Evolutionary conservation across 345 rosid genomes (phyloP).

Genomic region (Lepidium sativum): DNA sequence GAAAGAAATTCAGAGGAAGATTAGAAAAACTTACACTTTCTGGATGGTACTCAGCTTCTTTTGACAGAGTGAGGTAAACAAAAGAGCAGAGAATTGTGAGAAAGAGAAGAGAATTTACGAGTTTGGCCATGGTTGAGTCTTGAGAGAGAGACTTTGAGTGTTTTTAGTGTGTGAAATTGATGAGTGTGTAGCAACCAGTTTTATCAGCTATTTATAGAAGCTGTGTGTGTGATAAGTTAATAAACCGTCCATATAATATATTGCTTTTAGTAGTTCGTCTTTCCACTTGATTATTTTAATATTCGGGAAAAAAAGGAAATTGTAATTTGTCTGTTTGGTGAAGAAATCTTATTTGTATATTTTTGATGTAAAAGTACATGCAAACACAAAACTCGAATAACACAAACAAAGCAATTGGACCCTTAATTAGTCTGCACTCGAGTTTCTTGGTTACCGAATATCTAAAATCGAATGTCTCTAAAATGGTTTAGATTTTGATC

Average conservation of each 20-base stretch:
- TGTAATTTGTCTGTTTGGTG: not conserved
- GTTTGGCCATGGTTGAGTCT: conserved; percentile 26
- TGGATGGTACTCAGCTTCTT: conserved; percentile 29
- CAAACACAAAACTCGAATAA: not conserved
- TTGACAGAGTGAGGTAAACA: conserved; percentile 25
- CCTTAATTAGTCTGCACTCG: not conserved
- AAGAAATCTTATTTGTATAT: not conserved
- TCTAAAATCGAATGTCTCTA: too few species aligned
- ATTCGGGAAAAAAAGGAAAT: not conserved
- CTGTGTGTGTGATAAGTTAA: too few species aligned
- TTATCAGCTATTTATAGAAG: conserved; percentile 24
- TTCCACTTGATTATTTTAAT: not conserved
- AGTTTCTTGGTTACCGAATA: too few species aligned
- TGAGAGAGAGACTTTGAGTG: too few species aligned
- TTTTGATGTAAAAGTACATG: not conserved
- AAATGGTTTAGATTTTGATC: too few species aligned
- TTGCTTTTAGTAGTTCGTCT: too few species aligned
- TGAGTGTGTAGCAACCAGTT: conserved; percentile 6
- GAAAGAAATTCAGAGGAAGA: not conserved
- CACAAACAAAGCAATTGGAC: not conserved
- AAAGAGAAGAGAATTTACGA: conserved; percentile 19
- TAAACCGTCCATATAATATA: too few species aligned
- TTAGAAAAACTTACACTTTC: conserved; percentile 27
- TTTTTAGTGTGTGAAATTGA: not conserved
- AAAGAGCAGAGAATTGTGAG: conserved; percentile 21